These are phyloP conservation scores for Neurospora tetraspora DNA, from an alignment of 495 filamentous ascomycete genomes.

Conservation along the genomic window DNA sequence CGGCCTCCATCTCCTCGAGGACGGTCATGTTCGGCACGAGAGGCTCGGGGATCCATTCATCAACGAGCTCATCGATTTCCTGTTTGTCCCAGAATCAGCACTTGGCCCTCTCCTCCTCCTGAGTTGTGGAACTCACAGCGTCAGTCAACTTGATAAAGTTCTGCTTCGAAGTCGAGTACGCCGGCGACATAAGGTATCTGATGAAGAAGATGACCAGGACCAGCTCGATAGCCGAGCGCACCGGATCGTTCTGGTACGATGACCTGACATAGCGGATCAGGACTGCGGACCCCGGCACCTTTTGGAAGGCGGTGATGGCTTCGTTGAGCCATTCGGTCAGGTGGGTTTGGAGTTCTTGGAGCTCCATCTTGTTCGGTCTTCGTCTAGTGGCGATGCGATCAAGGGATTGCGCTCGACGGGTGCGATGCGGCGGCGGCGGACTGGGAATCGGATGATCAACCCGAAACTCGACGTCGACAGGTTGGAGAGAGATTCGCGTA, in stretches of 20 bases:
- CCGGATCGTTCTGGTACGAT: constrained; percentile 94
- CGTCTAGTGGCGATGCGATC: not conserved
- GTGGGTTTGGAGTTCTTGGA: constrained; percentile 67
- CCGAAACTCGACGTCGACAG: not conserved
- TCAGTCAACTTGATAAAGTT: constrained; percentile 83
- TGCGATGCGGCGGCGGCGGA: not conserved
- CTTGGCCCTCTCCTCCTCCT: not conserved
- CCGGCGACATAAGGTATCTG: constrained; percentile 81
- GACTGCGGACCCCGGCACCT: constrained; percentile 86
- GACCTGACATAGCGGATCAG: constrained; percentile 89
- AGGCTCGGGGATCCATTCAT: constrained; percentile 94
- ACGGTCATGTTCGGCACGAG: constrained; percentile 62
- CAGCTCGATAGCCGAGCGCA: constrained; percentile 86
- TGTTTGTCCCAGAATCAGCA: constrained; percentile 15
- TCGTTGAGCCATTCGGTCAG: constrained; percentile 55
- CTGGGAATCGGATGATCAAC: not conserved
- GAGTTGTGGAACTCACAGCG: constrained; percentile 39
- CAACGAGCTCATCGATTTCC: constrained; percentile 95
- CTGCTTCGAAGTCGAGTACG: constrained; percentile 77
- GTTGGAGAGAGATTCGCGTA: not conserved
- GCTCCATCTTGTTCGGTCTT: constrained; percentile 50
- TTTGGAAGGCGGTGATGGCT: constrained; percentile 66
- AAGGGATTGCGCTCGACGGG: not conserved
- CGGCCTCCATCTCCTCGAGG: constrained; percentile 71
- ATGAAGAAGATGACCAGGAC: constrained; percentile 94